phyloP scores from a whole-genome alignment of 495 filamentous ascomycete species.

The Aspergillus coremiiformis region DNA sequence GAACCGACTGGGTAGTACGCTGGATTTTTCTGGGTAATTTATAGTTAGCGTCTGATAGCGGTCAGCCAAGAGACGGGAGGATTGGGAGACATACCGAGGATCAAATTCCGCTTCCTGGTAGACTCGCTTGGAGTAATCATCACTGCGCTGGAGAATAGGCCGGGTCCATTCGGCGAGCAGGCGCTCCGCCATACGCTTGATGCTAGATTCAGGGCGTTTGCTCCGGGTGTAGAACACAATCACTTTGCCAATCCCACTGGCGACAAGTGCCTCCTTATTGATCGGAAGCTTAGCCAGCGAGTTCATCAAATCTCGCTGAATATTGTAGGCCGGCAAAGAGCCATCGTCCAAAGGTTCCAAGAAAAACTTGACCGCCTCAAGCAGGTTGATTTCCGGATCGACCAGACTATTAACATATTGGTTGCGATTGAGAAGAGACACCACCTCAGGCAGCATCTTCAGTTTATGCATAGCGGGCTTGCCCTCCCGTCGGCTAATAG shows the following conservation, averaged over 20 bases:
- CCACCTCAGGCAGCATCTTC: conserved; percentile 88
- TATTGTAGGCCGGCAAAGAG: conserved; percentile 87
- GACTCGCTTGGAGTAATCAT: conserved; percentile 80
- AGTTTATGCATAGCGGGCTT: conserved; percentile 87
- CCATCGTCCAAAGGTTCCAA: conserved; percentile 92
- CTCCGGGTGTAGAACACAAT: conserved; percentile 94
- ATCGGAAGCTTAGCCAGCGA: conserved; percentile 74
- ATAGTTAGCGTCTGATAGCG: conserved; percentile 5
- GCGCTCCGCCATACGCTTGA: conserved; percentile 89
- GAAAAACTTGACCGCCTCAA: conserved; percentile 94
- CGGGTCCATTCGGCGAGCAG: conserved; percentile 91
- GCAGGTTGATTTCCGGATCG: conserved; percentile 89
- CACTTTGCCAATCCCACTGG: conserved; percentile 91
- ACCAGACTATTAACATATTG: conserved; percentile 72
- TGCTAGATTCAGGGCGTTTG: conserved; percentile 72
- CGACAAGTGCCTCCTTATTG: conserved; percentile 79
- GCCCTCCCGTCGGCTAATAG: conserved; percentile 64
- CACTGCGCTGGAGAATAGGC: conserved; percentile 86
- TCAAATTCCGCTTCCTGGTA: conserved; percentile 50
- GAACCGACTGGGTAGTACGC: conserved; percentile 38
- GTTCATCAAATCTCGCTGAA: conserved; percentile 88
- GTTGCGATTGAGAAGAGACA: conserved; percentile 78
- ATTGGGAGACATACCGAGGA: conserved; percentile 41
- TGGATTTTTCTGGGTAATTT: conserved; percentile 39
- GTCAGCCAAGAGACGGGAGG: conserved; percentile 3